A percentile compares a stretch with the other conserved stretches of the same genome.
Evolutionary conservation across 1,284 basidiomycete genomes (phyloP).

Genomic region (Rhodotorula mucilaginosa): DNA sequence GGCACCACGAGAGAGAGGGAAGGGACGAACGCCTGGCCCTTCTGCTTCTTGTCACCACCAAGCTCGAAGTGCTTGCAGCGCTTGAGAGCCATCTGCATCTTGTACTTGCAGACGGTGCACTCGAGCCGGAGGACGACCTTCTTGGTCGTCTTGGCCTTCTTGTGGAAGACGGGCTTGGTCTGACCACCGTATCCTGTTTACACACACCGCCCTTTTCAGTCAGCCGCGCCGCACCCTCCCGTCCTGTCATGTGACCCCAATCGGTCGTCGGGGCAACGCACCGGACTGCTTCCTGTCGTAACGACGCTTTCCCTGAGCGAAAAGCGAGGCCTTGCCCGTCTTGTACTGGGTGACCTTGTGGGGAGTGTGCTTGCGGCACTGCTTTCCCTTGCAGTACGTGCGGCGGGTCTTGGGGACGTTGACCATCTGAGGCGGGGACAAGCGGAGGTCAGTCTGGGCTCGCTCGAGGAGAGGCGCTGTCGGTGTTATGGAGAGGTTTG

Average conservation of each 20-base stretch:
- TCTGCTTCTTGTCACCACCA: constrained; percentile 54
- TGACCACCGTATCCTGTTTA: constrained; percentile 90
- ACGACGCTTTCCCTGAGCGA: constrained; percentile 99
- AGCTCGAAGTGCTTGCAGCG: constrained; percentile 84
- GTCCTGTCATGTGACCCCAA: constrained; percentile 25
- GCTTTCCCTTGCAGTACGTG: constrained; percentile 95
- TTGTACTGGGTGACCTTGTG: constrained; percentile 99
- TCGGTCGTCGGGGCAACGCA: constrained; percentile 1
- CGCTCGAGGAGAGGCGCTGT: background rate
- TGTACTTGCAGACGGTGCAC: constrained; percentile 97
- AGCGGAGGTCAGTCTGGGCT: background rate
- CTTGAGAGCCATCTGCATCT: constrained; percentile 86
- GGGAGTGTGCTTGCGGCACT: constrained; percentile 72
- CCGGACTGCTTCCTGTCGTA: constrained; percentile 60
- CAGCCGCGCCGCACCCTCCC: constrained; percentile 52
- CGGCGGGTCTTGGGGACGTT: constrained; percentile 76
- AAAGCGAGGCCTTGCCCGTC: constrained; percentile 94
- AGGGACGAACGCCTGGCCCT: constrained; percentile 15
- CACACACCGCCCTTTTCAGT: constrained; percentile 53
- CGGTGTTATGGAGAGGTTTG: background rate
- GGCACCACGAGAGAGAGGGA: background rate
- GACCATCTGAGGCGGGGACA: constrained; percentile 61
- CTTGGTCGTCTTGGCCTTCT: constrained; percentile 98
- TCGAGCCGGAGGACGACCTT: constrained; percentile 97
- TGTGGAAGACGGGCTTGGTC: constrained; percentile 99